phyloP scores from a whole-genome alignment of 805 yeast genomes.

The Hanseniaspora vineae region DNA sequence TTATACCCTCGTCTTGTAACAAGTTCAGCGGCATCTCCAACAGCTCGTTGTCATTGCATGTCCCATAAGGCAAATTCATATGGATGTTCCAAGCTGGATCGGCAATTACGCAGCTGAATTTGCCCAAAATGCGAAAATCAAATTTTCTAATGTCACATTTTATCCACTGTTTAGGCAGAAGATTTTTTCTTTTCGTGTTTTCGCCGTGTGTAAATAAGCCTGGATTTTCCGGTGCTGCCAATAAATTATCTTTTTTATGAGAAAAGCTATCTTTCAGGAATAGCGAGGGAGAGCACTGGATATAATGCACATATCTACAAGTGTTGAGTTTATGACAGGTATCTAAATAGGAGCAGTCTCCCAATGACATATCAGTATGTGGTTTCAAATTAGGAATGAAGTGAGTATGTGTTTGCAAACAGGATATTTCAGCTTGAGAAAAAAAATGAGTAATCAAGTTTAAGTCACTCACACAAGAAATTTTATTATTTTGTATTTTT shows the following conservation, averaged over 20 bases:
- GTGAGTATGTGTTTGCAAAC: conserved; percentile 31
- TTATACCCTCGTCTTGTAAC: conserved; percentile 73
- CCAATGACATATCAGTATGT: conserved; percentile 59
- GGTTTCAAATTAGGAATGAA: conserved; percentile 40
- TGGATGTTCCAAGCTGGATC: conserved; percentile 98
- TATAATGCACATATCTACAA: conserved; percentile 76
- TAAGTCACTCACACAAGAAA: neutral
- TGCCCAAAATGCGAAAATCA: conserved; percentile 61
- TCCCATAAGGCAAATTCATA: conserved; percentile 69
- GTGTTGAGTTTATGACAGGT: conserved; percentile 78
- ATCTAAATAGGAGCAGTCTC: conserved; percentile 89
- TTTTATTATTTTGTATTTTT: conserved; percentile 8
- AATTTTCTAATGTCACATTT: conserved; percentile 68
- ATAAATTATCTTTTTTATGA: no score
- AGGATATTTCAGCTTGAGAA: conserved; percentile 11
- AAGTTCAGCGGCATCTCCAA: conserved; percentile 49
- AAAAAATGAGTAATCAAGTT: no score
- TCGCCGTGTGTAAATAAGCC: conserved; percentile 3
- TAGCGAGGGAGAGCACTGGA: conserved; percentile 28
- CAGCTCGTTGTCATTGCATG: conserved; percentile 67
- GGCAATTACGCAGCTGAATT: conserved; percentile 72
- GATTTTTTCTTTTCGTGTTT: conserved; percentile 16
- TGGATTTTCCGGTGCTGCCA: no score
- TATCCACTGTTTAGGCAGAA: conserved; percentile 69
- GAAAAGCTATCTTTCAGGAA: no score